Conservation (phyloP, 208 protist species). For the Trypanosoma cruzi region DNA sequence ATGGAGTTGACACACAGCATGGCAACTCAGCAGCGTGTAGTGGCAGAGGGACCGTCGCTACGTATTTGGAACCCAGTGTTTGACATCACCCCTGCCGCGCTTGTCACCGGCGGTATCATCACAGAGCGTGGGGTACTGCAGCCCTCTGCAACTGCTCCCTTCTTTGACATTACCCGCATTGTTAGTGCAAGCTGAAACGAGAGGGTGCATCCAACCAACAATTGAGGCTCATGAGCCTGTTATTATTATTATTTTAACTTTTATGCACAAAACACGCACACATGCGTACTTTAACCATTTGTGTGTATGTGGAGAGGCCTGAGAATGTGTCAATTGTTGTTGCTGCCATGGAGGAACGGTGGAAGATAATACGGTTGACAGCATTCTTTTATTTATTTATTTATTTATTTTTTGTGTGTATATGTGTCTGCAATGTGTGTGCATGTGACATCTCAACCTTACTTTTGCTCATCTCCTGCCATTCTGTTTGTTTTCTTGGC, state of each 20-base stretch:
- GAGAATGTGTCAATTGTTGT: neutral
- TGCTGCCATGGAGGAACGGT: neutral
- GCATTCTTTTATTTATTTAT: conserved; percentile 5
- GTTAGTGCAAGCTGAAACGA: neutral
- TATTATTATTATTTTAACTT: no score
- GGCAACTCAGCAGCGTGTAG: conserved; percentile 78
- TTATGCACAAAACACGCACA: no score
- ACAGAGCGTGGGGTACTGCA: conserved; percentile 89
- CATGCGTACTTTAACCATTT: neutral
- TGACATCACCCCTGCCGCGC: conserved; percentile 94
- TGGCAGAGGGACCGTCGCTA: conserved; percentile 80
- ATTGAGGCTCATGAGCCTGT: neutral
- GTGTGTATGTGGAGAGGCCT: conserved; percentile 18
- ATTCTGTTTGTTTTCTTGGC: no score
- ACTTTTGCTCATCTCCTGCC: no score
- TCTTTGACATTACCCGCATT: conserved; percentile 61
- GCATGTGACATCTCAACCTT: neutral
- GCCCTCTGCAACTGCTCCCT: conserved; percentile 43
- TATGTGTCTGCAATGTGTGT: neutral
- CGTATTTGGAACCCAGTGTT: conserved; percentile 97
- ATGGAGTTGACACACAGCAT: conserved; percentile 92
- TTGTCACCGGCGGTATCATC: conserved; percentile 96
- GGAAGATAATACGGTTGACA: neutral
- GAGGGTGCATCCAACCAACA: neutral
- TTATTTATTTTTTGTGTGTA: conserved; percentile 20